Evolutionary conservation across 768 basidiomycete species (phyloP), one percentile per base, ranked within the genome.

Genomic region (Boletus sensibilis): DNA sequence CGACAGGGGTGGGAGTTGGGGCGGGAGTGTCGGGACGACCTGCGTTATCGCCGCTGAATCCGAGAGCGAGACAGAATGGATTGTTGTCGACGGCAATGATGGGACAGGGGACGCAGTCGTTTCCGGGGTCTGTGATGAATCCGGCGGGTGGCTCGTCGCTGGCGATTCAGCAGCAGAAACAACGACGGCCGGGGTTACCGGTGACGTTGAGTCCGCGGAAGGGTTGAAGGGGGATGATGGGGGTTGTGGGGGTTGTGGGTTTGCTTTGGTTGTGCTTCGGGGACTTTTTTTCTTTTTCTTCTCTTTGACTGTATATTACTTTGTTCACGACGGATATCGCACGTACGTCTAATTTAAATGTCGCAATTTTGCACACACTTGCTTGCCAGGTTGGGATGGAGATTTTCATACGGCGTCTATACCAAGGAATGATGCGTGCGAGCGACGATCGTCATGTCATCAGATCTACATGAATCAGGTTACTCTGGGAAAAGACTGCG

Each of bases 1-100:
- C 62, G 53, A 75, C 67, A 5, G 43, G 38, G 8, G 25, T 21
- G 6, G 62, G 50, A 3, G 11, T 33, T 5, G 43, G 38, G 7
- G 25, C 25, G 4, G 62, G 50, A 5, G 11, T 33, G 25, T 10
- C 69, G 4, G 57, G 57, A 31, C 68, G 73, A 42, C 80, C 81
- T 8, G 81, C 79, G 6, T 67, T 91, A 20, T 90, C 87, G 3
- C 88, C 90, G 31, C 66, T 92, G 64, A 92, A 92, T 67, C 90
- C 90, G 12, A 78, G 83, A 53, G 80, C 87, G 18, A 74, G 85
- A 54, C 77, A 79, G 58, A 79, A 73, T 54, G 78, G 76, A 9
- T 53, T 81, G 61, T 65, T 76, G 46, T 67, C 74, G 16, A 65
- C 72, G 31, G 68, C 72, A 12, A 67, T 76, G 63, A 69, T 74